These are phyloP conservation scores for Spiraea crenata DNA, from an alignment of 331 rosid genomes.

Conservation along the genomic window DNA sequence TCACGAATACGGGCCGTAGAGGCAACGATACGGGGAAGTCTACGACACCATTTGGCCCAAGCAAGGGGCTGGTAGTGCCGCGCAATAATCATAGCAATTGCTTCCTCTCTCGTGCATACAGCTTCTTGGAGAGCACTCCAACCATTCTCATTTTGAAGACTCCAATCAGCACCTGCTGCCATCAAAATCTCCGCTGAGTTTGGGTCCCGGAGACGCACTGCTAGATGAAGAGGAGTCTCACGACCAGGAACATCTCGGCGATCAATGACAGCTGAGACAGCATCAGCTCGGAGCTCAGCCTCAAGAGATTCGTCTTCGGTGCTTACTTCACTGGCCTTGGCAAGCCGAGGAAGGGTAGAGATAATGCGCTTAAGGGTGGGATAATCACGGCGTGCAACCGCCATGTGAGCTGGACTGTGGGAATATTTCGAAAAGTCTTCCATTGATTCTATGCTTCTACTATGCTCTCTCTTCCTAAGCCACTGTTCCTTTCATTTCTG, in stretches of 20 bases:
- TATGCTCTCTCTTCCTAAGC: slow-evolving; percentile 43
- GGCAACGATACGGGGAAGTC: slow-evolving; percentile 94
- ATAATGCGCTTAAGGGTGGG: slow-evolving; percentile 60
- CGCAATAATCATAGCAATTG: slow-evolving; percentile 88
- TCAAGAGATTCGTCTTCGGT: slow-evolving; percentile 78
- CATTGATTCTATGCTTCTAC: slow-evolving; percentile 37
- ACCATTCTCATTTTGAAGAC: slow-evolving; percentile 92
- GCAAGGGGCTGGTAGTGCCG: slow-evolving; percentile 88
- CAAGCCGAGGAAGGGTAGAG: slow-evolving; percentile 59
- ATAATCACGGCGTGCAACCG: slow-evolving; percentile 74
- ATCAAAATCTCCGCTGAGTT: slow-evolving; percentile 84
- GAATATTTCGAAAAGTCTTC: slow-evolving; percentile 70
- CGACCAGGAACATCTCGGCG: slow-evolving; percentile 91
- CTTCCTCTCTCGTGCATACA: slow-evolving; percentile 87
- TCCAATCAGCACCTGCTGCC: slow-evolving; percentile 99
- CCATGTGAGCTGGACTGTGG: slow-evolving; percentile 88
- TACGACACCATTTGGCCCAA: slow-evolving; percentile 99
- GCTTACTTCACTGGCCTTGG: slow-evolving; percentile 81
- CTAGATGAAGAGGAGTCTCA: slow-evolving; percentile 97
- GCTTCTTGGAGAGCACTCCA: slow-evolving; percentile 99
- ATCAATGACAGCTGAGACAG: slow-evolving; percentile 70
- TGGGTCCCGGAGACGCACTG: slow-evolving; percentile 83
- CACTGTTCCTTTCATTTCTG: slow-evolving; percentile 40
- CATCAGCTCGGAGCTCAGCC: slow-evolving; percentile 79
- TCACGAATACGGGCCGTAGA: slow-evolving; percentile 90